phyloP scores from a whole-genome alignment of 176 grass and related monocot genomes.

The Ananas comosus region DNA sequence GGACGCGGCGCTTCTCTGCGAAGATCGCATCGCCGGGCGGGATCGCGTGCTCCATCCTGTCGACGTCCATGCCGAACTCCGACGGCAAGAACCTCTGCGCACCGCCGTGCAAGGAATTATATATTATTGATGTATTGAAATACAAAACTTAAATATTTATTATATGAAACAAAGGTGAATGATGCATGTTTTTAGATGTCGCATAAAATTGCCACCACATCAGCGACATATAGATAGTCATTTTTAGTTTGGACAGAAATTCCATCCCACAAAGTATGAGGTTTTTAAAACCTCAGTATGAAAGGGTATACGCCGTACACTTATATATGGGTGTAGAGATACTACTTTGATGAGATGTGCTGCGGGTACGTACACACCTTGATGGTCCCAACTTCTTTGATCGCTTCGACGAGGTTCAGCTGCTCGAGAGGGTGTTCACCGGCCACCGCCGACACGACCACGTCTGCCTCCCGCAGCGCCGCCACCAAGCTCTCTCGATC shows the following conservation, averaged over 20 bases:
- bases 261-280: too few species aligned
- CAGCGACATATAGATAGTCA: too few species aligned
- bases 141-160: too few species aligned
- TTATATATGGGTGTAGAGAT: too few species aligned
- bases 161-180: too few species aligned
- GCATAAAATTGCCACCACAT: too few species aligned
- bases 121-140: too few species aligned
- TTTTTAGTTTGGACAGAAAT: too few species aligned
- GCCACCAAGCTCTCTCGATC: constrained; percentile 34
- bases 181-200: too few species aligned
- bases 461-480: constrained; percentile 48
- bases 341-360: neutral
- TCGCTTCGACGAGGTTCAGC: constrained; percentile 52
- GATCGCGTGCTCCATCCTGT: constrained; percentile 40
- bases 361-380: constrained; percentile 24
- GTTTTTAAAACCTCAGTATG: too few species aligned
- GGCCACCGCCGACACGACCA: constrained; percentile 43
- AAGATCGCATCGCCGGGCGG: constrained; percentile 37
- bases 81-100: constrained; percentile 52
- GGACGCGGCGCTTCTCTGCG: constrained; percentile 35
- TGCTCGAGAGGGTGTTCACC: constrained; percentile 22
- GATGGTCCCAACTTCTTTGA: constrained; percentile 56
- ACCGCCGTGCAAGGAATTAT: too few species aligned
- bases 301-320: too few species aligned
- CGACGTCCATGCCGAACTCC: constrained; percentile 52